Evolutionary conservation across 1,139 yeast species (phyloP), one percentile per base, ranked within the genome.

Genomic region (Zygosaccharomyces sapae): DNA sequence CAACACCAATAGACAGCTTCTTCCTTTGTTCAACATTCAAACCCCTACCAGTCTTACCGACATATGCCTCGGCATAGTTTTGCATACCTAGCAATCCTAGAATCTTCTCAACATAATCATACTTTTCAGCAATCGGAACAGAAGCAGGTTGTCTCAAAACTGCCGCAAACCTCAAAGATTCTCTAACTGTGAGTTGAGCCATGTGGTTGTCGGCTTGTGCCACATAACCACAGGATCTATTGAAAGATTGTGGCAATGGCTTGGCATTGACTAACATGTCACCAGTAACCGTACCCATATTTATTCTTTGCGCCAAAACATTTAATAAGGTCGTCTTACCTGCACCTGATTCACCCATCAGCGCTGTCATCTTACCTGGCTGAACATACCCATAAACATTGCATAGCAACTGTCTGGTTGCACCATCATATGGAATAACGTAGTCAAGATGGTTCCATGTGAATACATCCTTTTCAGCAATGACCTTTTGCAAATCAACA

Each of bases 311-410:
- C 12, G 86, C 80, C 50, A 81, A 70, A 42, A 75, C 75, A 57
- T 80, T 79, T 51, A 81, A 70, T 51, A 81, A 68, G 5, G 86
- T 81, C 1, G 86, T 81, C 63, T 80, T 80, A 61, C 86, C 86
- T 40, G 85, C 85, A 59, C 86, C 86, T 24, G 85, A 80, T 52
- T 77, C 83, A 53, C 86, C 86, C 84, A 81, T 80, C 38, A 81
- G 64, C 24, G 82, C 82, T 41, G 81, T 77, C 70, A 78, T 65
- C 29, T 80, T 76, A 55, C 86, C 86, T 12, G 86, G 86, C 53
- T 78, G 76, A 57, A 81, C 81, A 63, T 72, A 82, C 36, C 87
- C 88, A 53, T 78, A 80, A 43, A 82, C 76, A 59, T 76, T 72
- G 51, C 78, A 75, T 53, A 82, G 66, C 42, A 79, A 65, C 55